Evolutionary conservation across 2,329 filamentous ascomycete genomes (phyloP), one percentile per base, ranked within the genome.

Genomic region (Xylaria multiplex): DNA sequence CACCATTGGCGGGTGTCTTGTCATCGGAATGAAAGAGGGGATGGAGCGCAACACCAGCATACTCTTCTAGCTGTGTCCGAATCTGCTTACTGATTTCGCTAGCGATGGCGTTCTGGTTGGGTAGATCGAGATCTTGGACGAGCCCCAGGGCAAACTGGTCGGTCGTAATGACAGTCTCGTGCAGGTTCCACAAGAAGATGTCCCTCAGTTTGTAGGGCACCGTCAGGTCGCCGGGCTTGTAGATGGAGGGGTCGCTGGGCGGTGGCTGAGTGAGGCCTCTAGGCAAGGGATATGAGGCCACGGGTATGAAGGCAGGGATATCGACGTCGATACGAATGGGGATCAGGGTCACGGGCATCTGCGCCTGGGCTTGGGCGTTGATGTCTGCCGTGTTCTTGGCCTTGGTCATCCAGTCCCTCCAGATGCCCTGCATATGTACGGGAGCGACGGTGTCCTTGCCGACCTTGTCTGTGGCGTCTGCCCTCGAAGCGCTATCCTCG

Each of bases 281-380:
- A 11, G 89, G 89, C 2, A 86, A 82, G 5, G 90, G 89, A 59
- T 92, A 83, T 5, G 91, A 83, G 22, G 90, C 82, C 40, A 86
- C 81, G 13, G 92, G 90, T 11, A 87, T 83, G 80, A 91, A 96
- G 62, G 93, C 84, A 54, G 93, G 90, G 37, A 99, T 90, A 77
- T 98, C 95, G 77, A 98, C 85, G 76, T 99, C 96, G 79, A 99
- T 97, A 66, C 95, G 92, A 74, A 99, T 97, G 19, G 96, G 96
- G 66, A 99, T 95, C 59, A 98, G 84, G 0, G 93, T 97, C 57
- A 97, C 86, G 4, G 96, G 96, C 42, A 99, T 86, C 56, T 88
- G 89, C 42, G 93, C 90, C 73, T 90, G 88, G 2, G 86, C 86
- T 58, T 85, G 85, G 72, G 85, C 87, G 68, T 89, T 86, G 70